phyloP scores from a whole-genome alignment of 1,284 basidiomycete species.

The Ceratobasidium sp. region DNA sequence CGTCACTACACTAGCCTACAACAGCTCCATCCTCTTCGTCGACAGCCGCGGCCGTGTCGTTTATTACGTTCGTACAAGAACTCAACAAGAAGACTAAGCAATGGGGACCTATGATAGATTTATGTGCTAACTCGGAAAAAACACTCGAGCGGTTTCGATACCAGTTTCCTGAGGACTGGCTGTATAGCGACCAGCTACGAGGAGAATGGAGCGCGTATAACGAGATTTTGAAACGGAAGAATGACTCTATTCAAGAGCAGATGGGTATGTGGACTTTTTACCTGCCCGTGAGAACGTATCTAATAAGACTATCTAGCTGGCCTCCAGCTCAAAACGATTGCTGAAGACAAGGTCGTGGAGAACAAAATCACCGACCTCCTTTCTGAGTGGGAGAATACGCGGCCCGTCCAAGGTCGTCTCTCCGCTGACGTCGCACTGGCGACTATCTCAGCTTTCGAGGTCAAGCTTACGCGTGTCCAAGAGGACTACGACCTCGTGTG shows the following conservation, averaged over 20 bases:
- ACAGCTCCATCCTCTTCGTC: constrained; percentile 55
- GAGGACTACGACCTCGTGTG: constrained; percentile 96
- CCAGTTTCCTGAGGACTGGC: constrained; percentile 97
- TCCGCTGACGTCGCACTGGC: constrained; percentile 96
- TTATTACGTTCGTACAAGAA: constrained; percentile 99
- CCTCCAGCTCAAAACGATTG: constrained; percentile 98
- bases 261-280: constrained; percentile 68
- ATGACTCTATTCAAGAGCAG: constrained; percentile 98
- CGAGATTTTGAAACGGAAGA: constrained; percentile 98
- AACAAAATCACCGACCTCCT: constrained; percentile 93
- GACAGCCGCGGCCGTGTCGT: constrained; percentile 97
- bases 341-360: constrained; percentile 97
- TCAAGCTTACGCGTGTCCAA: constrained; percentile 87
- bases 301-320: constrained; percentile 72
- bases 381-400: constrained; percentile 94
- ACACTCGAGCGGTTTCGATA: constrained; percentile 96
- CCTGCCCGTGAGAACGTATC: background rate
- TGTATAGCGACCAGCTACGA: constrained; percentile 96
- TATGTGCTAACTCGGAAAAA: constrained; percentile 95
- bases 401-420: constrained; percentile 96
- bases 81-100: constrained; percentile 95
- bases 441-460: constrained; percentile 94
- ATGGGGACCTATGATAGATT: constrained; percentile 98
- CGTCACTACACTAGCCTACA: constrained; percentile 30
- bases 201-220: constrained; percentile 99